A percentile compares a stretch with the other conserved stretches of the same genome.
These are phyloP conservation scores for Mimosa pudica DNA, from an alignment of 306 rosid species.

Conservation along the genomic window DNA sequence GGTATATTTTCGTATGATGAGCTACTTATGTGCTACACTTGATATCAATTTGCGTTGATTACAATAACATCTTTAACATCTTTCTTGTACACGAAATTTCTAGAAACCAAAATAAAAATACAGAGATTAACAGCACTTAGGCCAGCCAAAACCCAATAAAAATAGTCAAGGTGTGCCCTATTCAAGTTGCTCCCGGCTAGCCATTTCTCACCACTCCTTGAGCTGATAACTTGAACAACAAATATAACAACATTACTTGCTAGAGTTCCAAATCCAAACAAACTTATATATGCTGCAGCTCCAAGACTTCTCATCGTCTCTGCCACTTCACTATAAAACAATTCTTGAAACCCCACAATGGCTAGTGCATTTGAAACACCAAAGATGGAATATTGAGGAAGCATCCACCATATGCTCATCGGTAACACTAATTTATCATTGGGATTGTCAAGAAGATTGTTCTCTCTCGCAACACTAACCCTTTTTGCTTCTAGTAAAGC, in stretches of 20 bases:
- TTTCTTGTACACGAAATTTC: conserved; percentile 53
- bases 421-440: conserved; percentile 46
- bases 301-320: conserved; percentile 62
- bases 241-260: conserved; percentile 44
- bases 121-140: conserved; percentile 51
- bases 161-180: conserved; percentile 63
- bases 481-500: conserved; percentile 63
- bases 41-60: background rate
- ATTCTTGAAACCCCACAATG: conserved; percentile 60
- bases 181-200: conserved; percentile 53
- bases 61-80: conserved; percentile 36
- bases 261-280: conserved; percentile 62
- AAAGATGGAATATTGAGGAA: conserved; percentile 61
- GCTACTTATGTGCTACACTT: too few species aligned
- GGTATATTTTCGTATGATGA: too few species aligned
- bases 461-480: conserved; percentile 41
- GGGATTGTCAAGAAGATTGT: conserved; percentile 47
- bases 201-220: conserved; percentile 48
- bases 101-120: conserved; percentile 52
- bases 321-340: conserved; percentile 76
- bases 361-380: conserved; percentile 58
- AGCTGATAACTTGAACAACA: conserved; percentile 39
- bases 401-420: conserved; percentile 71
- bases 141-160: conserved; percentile 64
- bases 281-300: conserved; percentile 66